phyloP scores from a whole-genome alignment of 108 stramenopile genomes.

The Cyclotella baltica region DNA sequence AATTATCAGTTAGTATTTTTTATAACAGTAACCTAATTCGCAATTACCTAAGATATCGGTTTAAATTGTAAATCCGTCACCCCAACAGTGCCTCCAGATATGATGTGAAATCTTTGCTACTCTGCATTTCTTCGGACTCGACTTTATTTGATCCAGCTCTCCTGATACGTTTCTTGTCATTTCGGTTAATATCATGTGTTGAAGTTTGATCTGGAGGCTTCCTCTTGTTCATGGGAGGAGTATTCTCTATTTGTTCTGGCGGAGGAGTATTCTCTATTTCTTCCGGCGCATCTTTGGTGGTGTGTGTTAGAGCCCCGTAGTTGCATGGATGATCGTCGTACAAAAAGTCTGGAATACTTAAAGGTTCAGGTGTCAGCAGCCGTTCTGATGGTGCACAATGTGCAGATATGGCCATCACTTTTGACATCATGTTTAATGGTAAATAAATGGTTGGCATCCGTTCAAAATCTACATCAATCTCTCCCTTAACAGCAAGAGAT shows the following conservation, averaged over 20 bases:
- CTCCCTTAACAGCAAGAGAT: conserved; percentile 32
- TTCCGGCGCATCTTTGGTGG: background rate
- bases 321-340: background rate
- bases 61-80: background rate
- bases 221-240: background rate
- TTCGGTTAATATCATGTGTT: background rate
- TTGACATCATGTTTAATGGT: conserved; percentile 13
- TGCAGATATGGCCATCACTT: conserved; percentile 24
- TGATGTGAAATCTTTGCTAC: conserved; percentile 36
- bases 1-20: too few species aligned
- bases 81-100: conserved; percentile 32
- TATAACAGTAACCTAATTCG: background rate
- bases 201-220: conserved; percentile 10
- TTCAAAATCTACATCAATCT: conserved; percentile 26
- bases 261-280: background rate
- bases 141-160: background rate
- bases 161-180: conserved; percentile 1
- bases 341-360: background rate
- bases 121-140: conserved; percentile 25
- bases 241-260: background rate
- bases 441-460: conserved; percentile 32
- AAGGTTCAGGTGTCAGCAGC: background rate
- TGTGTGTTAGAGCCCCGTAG: background rate
- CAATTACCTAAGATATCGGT: background rate
- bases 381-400: conserved; percentile 3